Percentiles rank a stretch among this genome's conserved stretches.
Evolutionary conservation across 331 rosid species (phyloP).

Genomic region (Pyracantha coccinea): DNA sequence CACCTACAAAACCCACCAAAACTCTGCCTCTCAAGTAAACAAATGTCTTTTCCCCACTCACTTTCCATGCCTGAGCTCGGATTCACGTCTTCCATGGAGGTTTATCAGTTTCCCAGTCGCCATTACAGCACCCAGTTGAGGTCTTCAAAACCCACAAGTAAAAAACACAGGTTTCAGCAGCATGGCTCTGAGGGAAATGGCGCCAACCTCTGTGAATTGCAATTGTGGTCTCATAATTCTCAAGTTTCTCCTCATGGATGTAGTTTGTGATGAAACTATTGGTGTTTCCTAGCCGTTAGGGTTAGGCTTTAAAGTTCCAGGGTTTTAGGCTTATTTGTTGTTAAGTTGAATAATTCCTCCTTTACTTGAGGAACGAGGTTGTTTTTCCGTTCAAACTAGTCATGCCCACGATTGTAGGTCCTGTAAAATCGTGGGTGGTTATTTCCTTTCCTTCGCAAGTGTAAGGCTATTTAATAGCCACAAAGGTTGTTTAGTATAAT

Average conservation of each 20-base stretch:
- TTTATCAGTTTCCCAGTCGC: conserved; percentile 13
- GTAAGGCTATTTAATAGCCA: too few relatives aligned
- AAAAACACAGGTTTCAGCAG: neutral
- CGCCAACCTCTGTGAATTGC: neutral
- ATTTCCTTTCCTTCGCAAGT: too few relatives aligned
- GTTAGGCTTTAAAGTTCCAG: too few relatives aligned
- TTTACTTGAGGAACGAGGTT: too few relatives aligned
- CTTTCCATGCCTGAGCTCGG: conserved; percentile 26
- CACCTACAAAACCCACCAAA: neutral
- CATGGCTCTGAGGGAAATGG: neutral
- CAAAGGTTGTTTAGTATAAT: too few relatives aligned
- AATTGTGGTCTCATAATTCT: neutral
- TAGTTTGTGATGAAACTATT: neutral
- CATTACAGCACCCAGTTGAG: neutral
- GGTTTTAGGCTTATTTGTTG: too few relatives aligned
- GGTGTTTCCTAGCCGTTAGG: too few relatives aligned
- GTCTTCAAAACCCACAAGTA: conserved; percentile 6
- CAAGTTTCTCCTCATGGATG: neutral
- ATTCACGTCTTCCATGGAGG: conserved; percentile 13
- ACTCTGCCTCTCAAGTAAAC: neutral
- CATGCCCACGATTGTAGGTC: too few relatives aligned
- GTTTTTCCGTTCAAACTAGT: too few relatives aligned
- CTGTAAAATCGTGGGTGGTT: too few relatives aligned
- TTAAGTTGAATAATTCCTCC: too few relatives aligned
- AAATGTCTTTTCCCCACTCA: conserved; percentile 27